Percentiles rank a stretch among this genome's conserved stretches.
phyloP scores from a whole-genome alignment of 768 basidiomycete species.

The Lactarius vividus region DNA sequence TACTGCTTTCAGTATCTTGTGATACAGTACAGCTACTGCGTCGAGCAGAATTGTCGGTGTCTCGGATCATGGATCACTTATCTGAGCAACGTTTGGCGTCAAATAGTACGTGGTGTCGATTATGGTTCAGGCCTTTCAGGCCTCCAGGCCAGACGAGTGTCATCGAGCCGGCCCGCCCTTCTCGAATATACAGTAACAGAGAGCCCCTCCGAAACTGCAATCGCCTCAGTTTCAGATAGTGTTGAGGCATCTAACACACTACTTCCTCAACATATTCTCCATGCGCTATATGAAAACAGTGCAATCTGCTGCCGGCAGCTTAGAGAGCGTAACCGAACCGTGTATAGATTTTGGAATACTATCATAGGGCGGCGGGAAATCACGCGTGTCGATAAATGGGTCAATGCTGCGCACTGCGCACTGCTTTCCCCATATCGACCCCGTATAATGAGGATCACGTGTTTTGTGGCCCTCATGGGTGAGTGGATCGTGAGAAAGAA shows the following conservation, averaged over 20 bases:
- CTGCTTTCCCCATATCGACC: not conserved
- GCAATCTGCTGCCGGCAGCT: not conserved
- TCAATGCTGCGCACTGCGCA: not conserved
- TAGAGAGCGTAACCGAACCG: not conserved
- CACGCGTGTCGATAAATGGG: not conserved
- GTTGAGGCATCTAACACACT: not conserved
- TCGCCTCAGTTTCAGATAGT: not conserved
- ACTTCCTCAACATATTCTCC: not conserved
- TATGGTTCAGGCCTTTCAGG: not conserved
- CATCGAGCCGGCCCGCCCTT: not conserved
- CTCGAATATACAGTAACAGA: not conserved
- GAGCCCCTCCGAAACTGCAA: not conserved
- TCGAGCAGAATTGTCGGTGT: not conserved
- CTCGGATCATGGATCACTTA: not conserved
- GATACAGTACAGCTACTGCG: not conserved
- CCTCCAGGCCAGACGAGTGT: not conserved
- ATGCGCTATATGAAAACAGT: not conserved
- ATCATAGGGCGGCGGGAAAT: not conserved
- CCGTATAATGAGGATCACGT: not conserved
- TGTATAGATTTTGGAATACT: not conserved
- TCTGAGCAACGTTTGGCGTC: not conserved
- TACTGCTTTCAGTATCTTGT: not conserved
- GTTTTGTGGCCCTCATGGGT: not conserved
- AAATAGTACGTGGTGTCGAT: not conserved
- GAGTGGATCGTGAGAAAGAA: conserved; percentile 37